A percentile compares a stretch with the other conserved stretches of the same genome.
Evolutionary conservation across 2,329 filamentous ascomycete genomes (phyloP).

Genomic region (Botryotinia narcissicola): DNA sequence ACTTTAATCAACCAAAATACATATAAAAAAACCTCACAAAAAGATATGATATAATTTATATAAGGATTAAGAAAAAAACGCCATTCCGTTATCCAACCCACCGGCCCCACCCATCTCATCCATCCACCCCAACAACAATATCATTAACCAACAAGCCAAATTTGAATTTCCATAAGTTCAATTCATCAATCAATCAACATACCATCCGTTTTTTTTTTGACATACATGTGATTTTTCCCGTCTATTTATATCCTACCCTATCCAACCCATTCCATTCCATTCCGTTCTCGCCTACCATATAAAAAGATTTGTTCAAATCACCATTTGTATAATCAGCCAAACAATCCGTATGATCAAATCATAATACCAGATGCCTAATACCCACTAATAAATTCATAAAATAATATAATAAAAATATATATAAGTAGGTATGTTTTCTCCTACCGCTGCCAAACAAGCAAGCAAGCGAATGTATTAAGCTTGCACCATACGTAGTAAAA

Average conservation of each 20-base stretch:
- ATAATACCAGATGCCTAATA: not conserved
- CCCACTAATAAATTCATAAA: not conserved
- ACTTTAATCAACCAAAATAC: not conserved
- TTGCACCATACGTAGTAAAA: conserved; percentile 9
- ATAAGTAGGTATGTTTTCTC: not conserved
- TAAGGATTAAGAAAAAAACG: not conserved
- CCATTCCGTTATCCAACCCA: not conserved
- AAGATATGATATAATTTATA: not conserved
- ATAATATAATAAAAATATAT: conserved; percentile 7
- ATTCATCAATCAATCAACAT: not conserved
- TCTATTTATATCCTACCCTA: conserved; percentile 13
- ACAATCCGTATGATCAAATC: not conserved
- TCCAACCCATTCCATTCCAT: not conserved
- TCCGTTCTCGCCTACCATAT: not conserved
- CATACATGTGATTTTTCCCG: conserved; percentile 2
- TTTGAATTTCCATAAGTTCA: not conserved
- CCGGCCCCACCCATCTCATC: not conserved
- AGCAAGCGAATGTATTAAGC: conserved; percentile 5
- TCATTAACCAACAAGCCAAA: not conserved
- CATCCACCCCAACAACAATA: not conserved
- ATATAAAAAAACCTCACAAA: not conserved
- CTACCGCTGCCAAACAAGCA: not conserved
- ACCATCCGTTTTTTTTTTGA: not conserved
- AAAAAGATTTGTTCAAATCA: not conserved
- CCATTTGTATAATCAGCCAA: conserved; percentile 9